These are phyloP conservation scores for Suhomyces sp. DNA, from an alignment of 805 yeast genomes.

Conservation along the genomic window DNA sequence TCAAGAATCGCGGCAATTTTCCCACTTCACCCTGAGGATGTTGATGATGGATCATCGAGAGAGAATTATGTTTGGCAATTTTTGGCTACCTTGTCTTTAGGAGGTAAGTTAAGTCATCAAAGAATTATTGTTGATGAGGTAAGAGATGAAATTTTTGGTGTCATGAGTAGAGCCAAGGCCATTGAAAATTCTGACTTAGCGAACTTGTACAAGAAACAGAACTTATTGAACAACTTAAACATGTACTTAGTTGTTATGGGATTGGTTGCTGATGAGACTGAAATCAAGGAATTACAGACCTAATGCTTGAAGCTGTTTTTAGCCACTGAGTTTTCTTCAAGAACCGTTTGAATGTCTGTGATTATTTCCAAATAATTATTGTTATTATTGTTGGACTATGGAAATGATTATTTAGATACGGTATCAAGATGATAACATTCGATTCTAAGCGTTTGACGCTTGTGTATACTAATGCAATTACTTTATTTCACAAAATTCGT, in stretches of 20 bases:
- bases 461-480: too few relatives aligned
- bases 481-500: too few relatives aligned
- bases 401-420: too few relatives aligned
- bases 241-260: constrained; percentile 96
- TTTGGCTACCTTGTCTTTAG: constrained; percentile 87
- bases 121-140: constrained; percentile 92
- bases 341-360: too few relatives aligned
- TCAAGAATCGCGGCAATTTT: constrained; percentile 74
- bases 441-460: too few relatives aligned
- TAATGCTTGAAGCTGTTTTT: constrained; percentile 7
- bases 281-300: constrained; percentile 67
- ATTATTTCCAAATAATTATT: too few relatives aligned
- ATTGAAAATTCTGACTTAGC: constrained; percentile 49
- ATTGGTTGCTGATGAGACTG: constrained; percentile 84
- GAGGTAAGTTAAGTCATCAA: constrained; percentile 89
- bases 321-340: too few relatives aligned
- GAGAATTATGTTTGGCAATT: constrained; percentile 89
- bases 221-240: constrained; percentile 76
- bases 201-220: constrained; percentile 48
- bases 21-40: constrained; percentile 63
- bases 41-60: constrained; percentile 57
- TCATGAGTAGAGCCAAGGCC: constrained; percentile 74
- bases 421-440: too few relatives aligned
- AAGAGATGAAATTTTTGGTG: constrained; percentile 88
- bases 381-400: too few relatives aligned